These are phyloP conservation scores for Arthrinium puccinioides DNA, from an alignment of 2,329 filamentous ascomycete species.

Conservation along the genomic window DNA sequence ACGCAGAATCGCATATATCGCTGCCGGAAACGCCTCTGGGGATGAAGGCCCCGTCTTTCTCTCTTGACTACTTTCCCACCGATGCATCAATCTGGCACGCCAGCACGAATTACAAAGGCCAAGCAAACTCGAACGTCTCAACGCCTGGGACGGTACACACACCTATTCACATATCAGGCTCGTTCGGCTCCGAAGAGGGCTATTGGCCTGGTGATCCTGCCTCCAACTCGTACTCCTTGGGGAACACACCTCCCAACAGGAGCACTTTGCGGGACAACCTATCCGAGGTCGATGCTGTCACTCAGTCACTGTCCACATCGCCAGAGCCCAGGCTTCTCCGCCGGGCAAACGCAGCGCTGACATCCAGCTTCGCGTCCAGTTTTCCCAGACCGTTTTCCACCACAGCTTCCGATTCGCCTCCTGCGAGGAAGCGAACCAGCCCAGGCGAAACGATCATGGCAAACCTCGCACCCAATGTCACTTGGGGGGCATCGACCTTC, in stretches of 20 bases:
- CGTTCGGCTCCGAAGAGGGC: slow-evolving; percentile 49
- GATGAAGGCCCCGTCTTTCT: slow-evolving; percentile 60
- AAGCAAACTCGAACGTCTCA: slow-evolving; percentile 45
- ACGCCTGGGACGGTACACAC: slow-evolving; percentile 52
- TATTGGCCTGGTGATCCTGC: slow-evolving; percentile 45
- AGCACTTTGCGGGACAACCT: slow-evolving; percentile 33
- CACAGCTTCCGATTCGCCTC: slow-evolving; percentile 32
- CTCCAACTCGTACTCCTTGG: slow-evolving; percentile 53
- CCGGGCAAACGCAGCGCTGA: slow-evolving; percentile 47
- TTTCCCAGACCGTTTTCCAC: slow-evolving; percentile 39
- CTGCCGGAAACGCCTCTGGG: slow-evolving; percentile 56
- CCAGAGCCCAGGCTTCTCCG: slow-evolving; percentile 47
- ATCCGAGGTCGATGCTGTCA: slow-evolving; percentile 33
- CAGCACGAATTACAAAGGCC: slow-evolving; percentile 39
- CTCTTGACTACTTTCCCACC: slow-evolving; percentile 58
- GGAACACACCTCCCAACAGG: slow-evolving; percentile 52
- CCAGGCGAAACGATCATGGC: slow-evolving; percentile 54
- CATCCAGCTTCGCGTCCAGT: slow-evolving; percentile 48
- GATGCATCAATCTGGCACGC: slow-evolving; percentile 43
- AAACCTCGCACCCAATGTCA: slow-evolving; percentile 46
- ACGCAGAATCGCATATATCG: slow-evolving; percentile 47
- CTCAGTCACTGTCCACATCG: slow-evolving; percentile 51
- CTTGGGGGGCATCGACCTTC: slow-evolving; percentile 40
- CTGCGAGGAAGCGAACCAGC: slow-evolving; percentile 46
- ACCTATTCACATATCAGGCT: slow-evolving; percentile 45